Conservation (phyloP, 192 early-diverging fungal genomes). For the Lobosporangium transversale region DNA sequence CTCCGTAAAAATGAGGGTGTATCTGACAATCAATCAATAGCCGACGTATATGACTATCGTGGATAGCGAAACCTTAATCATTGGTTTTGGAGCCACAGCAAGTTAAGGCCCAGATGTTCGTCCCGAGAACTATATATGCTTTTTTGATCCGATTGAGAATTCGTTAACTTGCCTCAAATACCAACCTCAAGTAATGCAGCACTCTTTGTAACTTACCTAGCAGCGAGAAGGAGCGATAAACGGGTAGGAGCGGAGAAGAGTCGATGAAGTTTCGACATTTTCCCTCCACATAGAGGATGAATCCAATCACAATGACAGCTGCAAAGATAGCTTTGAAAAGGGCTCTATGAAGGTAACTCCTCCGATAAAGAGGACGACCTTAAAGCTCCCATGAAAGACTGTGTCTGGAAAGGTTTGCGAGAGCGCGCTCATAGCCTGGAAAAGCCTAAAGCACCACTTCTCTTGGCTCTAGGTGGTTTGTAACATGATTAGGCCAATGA, state of each 20-base stretch:
- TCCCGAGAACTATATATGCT: slow-evolving; percentile 27
- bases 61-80: slow-evolving; percentile 64
- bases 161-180: slow-evolving; percentile 24
- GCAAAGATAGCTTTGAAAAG: slow-evolving; percentile 80
- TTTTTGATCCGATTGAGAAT: slow-evolving; percentile 29
- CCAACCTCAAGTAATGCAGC: slow-evolving; percentile 63
- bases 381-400: slow-evolving; percentile 85
- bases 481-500: slow-evolving; percentile 90
- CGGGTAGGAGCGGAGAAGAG: slow-evolving; percentile 81
- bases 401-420: slow-evolving; percentile 86
- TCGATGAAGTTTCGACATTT: slow-evolving; percentile 72
- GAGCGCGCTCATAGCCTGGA: slow-evolving; percentile 68
- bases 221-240: slow-evolving; percentile 81
- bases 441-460: slow-evolving; percentile 79
- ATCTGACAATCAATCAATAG: slow-evolving; percentile 76
- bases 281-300: slow-evolving; percentile 76
- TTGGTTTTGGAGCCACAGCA: slow-evolving; percentile 68
- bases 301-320: slow-evolving; percentile 79
- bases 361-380: slow-evolving; percentile 88
- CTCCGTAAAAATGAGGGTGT: slow-evolving; percentile 59
- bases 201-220: slow-evolving; percentile 76
- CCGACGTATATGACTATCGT: slow-evolving; percentile 78
- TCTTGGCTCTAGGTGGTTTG: slow-evolving; percentile 73
- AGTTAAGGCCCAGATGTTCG: slow-evolving; percentile 64
- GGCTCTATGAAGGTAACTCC: slow-evolving; percentile 76